Base-by-base conservation (phyloP, 1,284 basidiomycete species). In the Dichomitus squalens region DNA sequence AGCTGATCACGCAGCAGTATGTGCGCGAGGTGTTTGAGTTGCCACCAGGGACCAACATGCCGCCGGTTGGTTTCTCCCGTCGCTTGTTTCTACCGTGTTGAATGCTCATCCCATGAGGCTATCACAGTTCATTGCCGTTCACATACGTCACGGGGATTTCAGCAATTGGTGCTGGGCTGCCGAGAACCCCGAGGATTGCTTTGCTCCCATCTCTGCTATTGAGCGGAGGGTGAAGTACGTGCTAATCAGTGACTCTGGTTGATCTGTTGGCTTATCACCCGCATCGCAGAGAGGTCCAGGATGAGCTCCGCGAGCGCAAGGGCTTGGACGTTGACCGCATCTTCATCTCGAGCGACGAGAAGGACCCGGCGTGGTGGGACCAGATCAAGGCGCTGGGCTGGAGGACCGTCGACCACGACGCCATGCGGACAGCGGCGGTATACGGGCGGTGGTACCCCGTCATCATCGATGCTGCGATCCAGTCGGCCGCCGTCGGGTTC, bases 261-360 rank as follows among this genome's bases (percentile, higher is more conserved):
- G 6, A 21, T 25, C n/a, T 49, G 5, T 25, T 11, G 7, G 12
- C 20, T 18, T 25, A 35, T 31, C 23, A 18, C 16, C 31, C 12
- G 2, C 21, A 44, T 21, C 34, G 8, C 53, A 72, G 79, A 20
- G 86, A 89, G 67, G 79, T 90, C 3, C 82, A 85, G 61, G 75
- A 77, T 4, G 82, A 85, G 59, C 71, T 89, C 27, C 66, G 72
- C 40, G 70, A 76, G 53, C 76, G 75, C 43, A 81, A 82, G 61
- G 83, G 83, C 0, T 69, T 85, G 18, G 70, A 70, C 14, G 79
- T 84, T 14, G 71, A 80, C 9, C 76, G 83, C 63, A 84, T 91
- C 39, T 76, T 92, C 57, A 80, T 91, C 75, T 90, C 87, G 12
- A 88, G 85, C 61, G 89, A 92, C 67, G 89, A 92, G 71, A 67